phyloP scores from a whole-genome alignment of 805 yeast species.

The Candida manassasensis region DNA sequence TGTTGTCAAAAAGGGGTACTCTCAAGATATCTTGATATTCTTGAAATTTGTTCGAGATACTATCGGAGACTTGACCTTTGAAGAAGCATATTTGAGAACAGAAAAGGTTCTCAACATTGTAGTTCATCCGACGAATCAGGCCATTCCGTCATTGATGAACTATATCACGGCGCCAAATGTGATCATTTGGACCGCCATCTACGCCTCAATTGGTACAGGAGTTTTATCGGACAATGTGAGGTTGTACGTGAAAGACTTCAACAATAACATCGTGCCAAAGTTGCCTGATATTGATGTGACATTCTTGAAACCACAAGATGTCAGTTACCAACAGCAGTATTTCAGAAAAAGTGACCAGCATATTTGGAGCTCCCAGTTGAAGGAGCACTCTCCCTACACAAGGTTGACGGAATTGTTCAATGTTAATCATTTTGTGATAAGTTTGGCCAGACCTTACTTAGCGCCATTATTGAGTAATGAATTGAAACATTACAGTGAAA shows the following conservation, averaged over 20 bases:
- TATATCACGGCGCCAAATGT: conserved; percentile 93
- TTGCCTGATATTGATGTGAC: conserved; percentile 38
- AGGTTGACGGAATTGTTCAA: conserved; percentile 88
- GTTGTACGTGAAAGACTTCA: conserved; percentile 57
- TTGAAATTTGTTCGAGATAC: conserved; percentile 71
- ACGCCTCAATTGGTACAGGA: conserved; percentile 77
- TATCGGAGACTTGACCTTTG: conserved; percentile 84
- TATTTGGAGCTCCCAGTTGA: conserved; percentile 16
- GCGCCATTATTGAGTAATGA: conserved; percentile 87
- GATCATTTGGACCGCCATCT: conserved; percentile 82
- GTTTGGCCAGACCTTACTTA: conserved; percentile 88
- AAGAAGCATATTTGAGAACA: conserved; percentile 81
- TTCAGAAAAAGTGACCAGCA: conserved; percentile 18
- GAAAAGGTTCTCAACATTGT: conserved; percentile 79
- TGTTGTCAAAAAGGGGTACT: conserved; percentile 73
- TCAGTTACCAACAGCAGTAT: conserved; percentile 43
- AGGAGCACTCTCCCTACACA: conserved; percentile 62
- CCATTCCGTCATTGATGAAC: conserved; percentile 71
- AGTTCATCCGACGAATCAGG: conserved; percentile 71
- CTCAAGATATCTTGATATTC: conserved; percentile 78
- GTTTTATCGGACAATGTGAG: conserved; percentile 53
- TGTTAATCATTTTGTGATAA: conserved; percentile 88
- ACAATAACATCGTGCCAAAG: conserved; percentile 53
- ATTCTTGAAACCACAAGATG: conserved; percentile 42
- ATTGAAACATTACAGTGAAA: conserved; percentile 58